phyloP scores from a whole-genome alignment of 2,329 filamentous ascomycete genomes.

The Chaetomiaceae sp. region DNA sequence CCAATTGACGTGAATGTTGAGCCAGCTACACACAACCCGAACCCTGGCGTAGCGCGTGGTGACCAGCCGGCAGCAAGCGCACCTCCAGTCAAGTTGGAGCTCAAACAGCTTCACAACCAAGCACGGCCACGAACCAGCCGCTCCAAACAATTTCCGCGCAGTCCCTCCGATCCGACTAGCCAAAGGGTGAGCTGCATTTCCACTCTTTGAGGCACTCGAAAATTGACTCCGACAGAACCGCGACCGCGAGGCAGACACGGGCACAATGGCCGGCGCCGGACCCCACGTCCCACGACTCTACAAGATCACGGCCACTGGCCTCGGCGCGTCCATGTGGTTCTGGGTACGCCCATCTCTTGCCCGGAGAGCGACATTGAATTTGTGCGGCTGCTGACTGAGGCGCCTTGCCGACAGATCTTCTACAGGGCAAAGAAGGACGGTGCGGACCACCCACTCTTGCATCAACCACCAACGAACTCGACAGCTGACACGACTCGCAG shows the following conservation, averaged over 20 bases:
- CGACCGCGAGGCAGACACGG: slow-evolving; percentile 13
- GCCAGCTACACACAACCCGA: slow-evolving; percentile 3
- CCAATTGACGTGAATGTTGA: too few species aligned
- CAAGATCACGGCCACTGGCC: slow-evolving; percentile 75
- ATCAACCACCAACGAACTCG: neutral
- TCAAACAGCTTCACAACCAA: slow-evolving; percentile 1
- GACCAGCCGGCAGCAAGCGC: neutral
- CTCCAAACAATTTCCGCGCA: slow-evolving; percentile 3
- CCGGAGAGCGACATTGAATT: neutral
- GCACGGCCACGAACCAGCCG: slow-evolving; percentile 2
- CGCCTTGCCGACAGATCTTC: slow-evolving; percentile 56
- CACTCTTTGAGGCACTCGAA: neutral
- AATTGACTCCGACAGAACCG: slow-evolving; percentile 5
- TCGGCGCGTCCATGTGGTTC: slow-evolving; percentile 98
- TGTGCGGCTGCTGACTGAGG: slow-evolving; percentile 1
- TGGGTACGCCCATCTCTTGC: slow-evolving; percentile 57
- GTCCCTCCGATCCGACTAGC: slow-evolving; percentile 5
- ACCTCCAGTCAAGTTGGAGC: neutral
- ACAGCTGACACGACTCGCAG: slow-evolving; percentile 29
- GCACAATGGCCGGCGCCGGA: slow-evolving; percentile 31
- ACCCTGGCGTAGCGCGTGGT: slow-evolving; percentile 8
- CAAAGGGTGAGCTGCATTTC: neutral
- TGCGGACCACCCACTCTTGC: slow-evolving; percentile 29
- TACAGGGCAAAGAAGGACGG: slow-evolving; percentile 96
- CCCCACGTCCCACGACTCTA: slow-evolving; percentile 59